A percentile compares a stretch with the other conserved stretches of the same genome.
phyloP scores from a whole-genome alignment of 1,284 basidiomycete species.

The Phenoliferia sp. region DNA sequence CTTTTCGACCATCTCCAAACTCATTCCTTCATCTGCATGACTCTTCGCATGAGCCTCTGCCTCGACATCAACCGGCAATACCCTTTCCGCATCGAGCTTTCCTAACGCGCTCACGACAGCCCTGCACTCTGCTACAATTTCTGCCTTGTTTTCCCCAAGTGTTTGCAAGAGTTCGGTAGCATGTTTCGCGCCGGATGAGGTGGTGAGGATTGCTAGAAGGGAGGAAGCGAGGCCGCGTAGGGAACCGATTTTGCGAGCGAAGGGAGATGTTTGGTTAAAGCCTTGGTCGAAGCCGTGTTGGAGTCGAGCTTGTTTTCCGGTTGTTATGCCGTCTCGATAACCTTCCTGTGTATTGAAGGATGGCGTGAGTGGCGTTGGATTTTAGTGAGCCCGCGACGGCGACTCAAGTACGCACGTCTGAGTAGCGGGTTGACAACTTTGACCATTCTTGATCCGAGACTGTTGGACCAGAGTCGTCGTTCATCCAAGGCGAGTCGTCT shows the following conservation, averaged over 20 bases:
- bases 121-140: slow-evolving; percentile 47
- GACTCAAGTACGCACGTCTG: slow-evolving; percentile 18
- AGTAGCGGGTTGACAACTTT: slow-evolving; percentile 29
- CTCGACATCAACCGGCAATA: slow-evolving; percentile 63
- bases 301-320: slow-evolving; percentile 71
- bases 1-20: slow-evolving; percentile 26
- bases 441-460: slow-evolving; percentile 30
- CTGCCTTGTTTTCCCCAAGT: slow-evolving; percentile 23
- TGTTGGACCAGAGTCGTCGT: slow-evolving; percentile 19
- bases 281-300: slow-evolving; percentile 77
- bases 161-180: slow-evolving; percentile 18
- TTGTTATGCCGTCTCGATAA: slow-evolving; percentile 79
- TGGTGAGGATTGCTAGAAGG: slow-evolving; percentile 52
- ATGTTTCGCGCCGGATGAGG: slow-evolving; percentile 21
- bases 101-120: slow-evolving; percentile 54
- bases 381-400: too few relatives aligned
- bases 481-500: slow-evolving; percentile 35
- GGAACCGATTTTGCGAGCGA: slow-evolving; percentile 65
- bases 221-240: slow-evolving; percentile 64
- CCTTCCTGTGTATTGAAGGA: slow-evolving; percentile 56
- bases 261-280: slow-evolving; percentile 63
- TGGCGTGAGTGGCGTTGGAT: background rate
- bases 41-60: slow-evolving; percentile 62
- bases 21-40: slow-evolving; percentile 43
- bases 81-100: slow-evolving; percentile 58